A percentile compares a stretch with the other conserved stretches of the same genome.
Conservation (phyloP, 1,284 basidiomycete species). For the Pseudozyma sp. region DNA sequence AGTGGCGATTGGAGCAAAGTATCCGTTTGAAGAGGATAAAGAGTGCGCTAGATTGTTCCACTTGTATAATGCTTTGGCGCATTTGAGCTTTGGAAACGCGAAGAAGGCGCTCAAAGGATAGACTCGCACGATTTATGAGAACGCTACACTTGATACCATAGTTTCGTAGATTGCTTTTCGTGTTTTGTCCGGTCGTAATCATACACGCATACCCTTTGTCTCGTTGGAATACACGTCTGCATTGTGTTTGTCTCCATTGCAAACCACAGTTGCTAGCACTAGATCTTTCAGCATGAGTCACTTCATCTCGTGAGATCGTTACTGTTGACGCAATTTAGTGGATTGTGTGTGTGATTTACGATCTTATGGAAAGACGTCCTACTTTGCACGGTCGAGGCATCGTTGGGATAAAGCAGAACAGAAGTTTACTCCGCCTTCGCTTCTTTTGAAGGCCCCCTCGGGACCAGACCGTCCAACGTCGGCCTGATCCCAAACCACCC, state of each 20-base stretch:
- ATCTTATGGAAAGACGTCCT: too few relatives aligned
- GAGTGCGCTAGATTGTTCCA: slow-evolving; percentile 72
- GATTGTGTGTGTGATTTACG: background rate
- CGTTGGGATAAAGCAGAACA: background rate
- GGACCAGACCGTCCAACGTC: slow-evolving; percentile 6
- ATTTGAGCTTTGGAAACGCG: slow-evolving; percentile 64
- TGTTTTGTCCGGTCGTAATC: background rate
- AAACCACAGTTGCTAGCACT: background rate
- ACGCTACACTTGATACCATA: background rate
- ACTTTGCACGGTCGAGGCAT: too few relatives aligned
- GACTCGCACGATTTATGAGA: too few relatives aligned
- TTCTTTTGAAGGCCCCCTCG: background rate
- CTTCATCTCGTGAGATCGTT: too few relatives aligned
- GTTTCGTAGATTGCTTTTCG: background rate
- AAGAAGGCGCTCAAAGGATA: slow-evolving; percentile 44
- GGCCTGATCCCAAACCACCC: slow-evolving; percentile 17
- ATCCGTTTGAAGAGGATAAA: slow-evolving; percentile 69
- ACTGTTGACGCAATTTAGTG: too few relatives aligned
- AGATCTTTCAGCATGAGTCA: background rate
- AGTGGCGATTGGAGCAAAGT: slow-evolving; percentile 74
- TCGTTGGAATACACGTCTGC: too few relatives aligned
- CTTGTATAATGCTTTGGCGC: slow-evolving; percentile 72
- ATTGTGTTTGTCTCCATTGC: background rate
- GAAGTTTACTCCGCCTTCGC: slow-evolving; percentile 10
- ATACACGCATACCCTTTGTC: slow-evolving; percentile 10